A percentile compares a stretch with the other conserved stretches of the same genome.
Conservation (phyloP, 2,329 filamentous ascomycete species). For the Ceratocystiopsis minuta region DNA sequence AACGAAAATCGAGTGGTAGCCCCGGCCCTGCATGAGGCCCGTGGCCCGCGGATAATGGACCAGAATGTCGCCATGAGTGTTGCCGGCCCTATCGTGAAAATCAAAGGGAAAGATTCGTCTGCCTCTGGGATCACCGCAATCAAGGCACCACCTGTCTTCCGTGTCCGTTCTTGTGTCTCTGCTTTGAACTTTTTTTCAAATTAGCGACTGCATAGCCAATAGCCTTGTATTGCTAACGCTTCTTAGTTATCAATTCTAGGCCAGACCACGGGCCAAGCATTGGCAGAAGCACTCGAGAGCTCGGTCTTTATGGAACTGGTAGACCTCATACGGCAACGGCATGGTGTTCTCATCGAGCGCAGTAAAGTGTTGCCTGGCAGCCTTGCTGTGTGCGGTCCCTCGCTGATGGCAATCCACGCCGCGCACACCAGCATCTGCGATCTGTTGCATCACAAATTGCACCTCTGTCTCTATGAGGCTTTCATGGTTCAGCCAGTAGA, state of each 20-base stretch:
- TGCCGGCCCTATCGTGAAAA: too few relatives aligned
- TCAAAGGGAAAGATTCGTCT: too few relatives aligned
- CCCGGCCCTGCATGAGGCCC: too few relatives aligned
- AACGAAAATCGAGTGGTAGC: too few relatives aligned
- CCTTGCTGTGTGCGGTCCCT: not conserved
- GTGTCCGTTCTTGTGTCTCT: not conserved
- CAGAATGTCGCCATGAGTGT: not conserved
- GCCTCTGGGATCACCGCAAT: too few relatives aligned
- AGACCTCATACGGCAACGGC: slow-evolving; percentile 1
- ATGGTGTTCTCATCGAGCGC: not conserved
- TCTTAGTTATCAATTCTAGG: slow-evolving; percentile 1
- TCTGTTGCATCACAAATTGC: not conserved
- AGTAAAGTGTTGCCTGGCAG: slow-evolving; percentile 18
- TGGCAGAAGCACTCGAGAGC: not conserved
- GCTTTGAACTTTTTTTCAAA: not conserved
- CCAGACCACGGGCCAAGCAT: not conserved
- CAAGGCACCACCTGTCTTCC: not conserved
- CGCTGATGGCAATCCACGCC: not conserved
- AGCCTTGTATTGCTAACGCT: too few relatives aligned
- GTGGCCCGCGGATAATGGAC: not conserved
- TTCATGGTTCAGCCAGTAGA: not conserved
- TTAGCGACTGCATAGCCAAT: too few relatives aligned
- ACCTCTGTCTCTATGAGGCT: too few relatives aligned
- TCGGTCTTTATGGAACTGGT: not conserved
- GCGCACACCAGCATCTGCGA: not conserved